Conservation (phyloP, 768 basidiomycete genomes). For the Terana coerulea region DNA sequence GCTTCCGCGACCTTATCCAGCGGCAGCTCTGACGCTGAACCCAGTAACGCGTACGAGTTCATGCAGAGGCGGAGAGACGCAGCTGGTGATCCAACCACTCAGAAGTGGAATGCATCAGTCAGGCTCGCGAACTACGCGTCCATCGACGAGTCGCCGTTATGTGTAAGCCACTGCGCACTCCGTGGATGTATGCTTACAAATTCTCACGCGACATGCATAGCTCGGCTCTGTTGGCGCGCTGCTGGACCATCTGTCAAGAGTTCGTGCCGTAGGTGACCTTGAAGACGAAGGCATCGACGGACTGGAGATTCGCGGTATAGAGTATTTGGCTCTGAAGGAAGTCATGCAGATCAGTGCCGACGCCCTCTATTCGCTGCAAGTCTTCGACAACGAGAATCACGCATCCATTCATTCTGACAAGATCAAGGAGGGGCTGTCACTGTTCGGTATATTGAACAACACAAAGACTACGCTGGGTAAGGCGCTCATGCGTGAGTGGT, state of each 20-base stretch:
- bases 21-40: constrained; percentile 32
- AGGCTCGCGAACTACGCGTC: constrained; percentile 79
- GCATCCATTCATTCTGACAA: constrained; percentile 81
- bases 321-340: constrained; percentile 66
- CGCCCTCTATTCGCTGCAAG: constrained; percentile 79
- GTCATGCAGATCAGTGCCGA: constrained; percentile 93
- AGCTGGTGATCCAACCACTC: constrained; percentile 52
- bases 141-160: constrained; percentile 68
- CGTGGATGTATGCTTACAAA: background rate
- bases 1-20: constrained; percentile 33
- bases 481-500: constrained; percentile 78
- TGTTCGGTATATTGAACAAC: constrained; percentile 83
- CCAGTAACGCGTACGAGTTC: constrained; percentile 71
- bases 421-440: constrained; percentile 85
- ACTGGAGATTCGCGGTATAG: constrained; percentile 67
- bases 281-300: constrained; percentile 61
- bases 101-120: constrained; percentile 76
- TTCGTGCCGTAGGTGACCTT: constrained; percentile 58
- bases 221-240: constrained; percentile 81
- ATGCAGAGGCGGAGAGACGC: constrained; percentile 49
- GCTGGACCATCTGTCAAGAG: constrained; percentile 68
- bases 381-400: constrained; percentile 86
- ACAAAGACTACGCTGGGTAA: constrained; percentile 78
- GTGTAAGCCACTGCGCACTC: constrained; percentile 53
- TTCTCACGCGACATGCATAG: constrained; percentile 39